Base-by-base conservation (phyloP, 208 protist genomes). In the Leishmania major region DNA sequence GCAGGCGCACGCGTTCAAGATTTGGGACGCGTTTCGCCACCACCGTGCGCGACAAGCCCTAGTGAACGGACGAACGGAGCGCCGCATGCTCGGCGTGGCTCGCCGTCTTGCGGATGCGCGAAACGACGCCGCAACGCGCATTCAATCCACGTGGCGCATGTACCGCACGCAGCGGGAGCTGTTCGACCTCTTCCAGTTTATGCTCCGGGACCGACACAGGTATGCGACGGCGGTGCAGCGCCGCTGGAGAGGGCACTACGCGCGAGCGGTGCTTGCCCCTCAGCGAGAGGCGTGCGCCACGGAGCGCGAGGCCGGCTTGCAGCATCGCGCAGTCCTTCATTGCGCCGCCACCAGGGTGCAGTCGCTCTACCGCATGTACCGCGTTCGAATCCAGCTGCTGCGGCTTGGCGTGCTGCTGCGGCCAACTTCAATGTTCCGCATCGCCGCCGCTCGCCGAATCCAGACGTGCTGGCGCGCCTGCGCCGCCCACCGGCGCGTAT, bases 91-190 rank as follows among this genome's bases (percentile, higher is more conserved):
- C 5, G 72, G 81, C 28, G 89, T 79, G 57, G 35, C 40, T 45
- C 67, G 74, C 1, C 59, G 75, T 72, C 40, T 72, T 15, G 60
- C 31, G 15, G 82, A 87, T 51, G 62, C 79, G 35, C 77, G 70
- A 35, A 62, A 88, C 35, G 90, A 88, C 60, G 82, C 85, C 35
- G 94, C 90, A 10, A 80, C 88, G 3, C 84, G 86, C 49, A 94
- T 97, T 62, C 94, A 97, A 73, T 81, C 88, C 2, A 85, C 76
- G 7, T 95, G 92, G 91, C 89, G 91, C 37, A 92, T 88, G 85
- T 67, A 90, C 75, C 69, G 31, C n/a, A 80, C 71, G 10, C 57
- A 79, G 28, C 57, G 37, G 5, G 51, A 64, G 57, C 25, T 80
- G 40, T 80, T 51, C 11, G 86, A 81, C 2, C 91, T 85, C 71